A percentile compares a stretch with the other conserved stretches of the same genome.
phyloP scores from a whole-genome alignment of 371 early-diverging fungal species.

The Mucor circinelloides region DNA sequence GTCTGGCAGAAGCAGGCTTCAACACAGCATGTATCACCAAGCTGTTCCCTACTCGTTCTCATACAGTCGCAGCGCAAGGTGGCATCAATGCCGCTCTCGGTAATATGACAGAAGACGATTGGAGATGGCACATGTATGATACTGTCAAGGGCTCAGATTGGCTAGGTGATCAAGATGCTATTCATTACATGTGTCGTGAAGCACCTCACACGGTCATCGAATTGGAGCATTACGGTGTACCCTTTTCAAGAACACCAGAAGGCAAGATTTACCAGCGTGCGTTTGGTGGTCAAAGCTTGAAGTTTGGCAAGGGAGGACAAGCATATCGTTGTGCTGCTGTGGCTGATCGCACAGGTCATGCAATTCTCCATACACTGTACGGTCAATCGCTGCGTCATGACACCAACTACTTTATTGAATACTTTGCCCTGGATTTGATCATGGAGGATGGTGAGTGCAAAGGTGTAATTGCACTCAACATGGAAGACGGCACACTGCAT shows the following conservation, averaged over 20 bases:
- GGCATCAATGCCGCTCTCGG: conserved; percentile 99
- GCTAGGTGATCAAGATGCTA: conserved; percentile 98
- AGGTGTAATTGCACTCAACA: conserved; percentile 93
- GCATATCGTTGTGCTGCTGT: conserved; percentile 98
- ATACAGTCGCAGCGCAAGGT: conserved; percentile 99
- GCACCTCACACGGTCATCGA: conserved; percentile 95
- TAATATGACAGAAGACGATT: conserved; percentile 98
- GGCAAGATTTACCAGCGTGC: conserved; percentile 98
- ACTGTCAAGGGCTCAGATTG: conserved; percentile 98
- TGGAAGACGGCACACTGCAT: conserved; percentile 97
- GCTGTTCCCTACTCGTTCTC: conserved; percentile 98
- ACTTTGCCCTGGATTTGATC: conserved; percentile 97
- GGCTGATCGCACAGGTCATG: conserved; percentile 98
- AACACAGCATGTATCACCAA: conserved; percentile 99
- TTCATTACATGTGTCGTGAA: conserved; percentile 98
- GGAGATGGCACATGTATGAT: conserved; percentile 99
- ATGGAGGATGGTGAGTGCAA: conserved; percentile 98
- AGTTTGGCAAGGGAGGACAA: conserved; percentile 95
- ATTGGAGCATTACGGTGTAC: conserved; percentile 97
- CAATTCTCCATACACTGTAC: conserved; percentile 95
- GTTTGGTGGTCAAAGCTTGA: conserved; percentile 95
- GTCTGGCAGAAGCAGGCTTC: conserved; percentile 95
- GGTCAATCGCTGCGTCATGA: conserved; percentile 95
- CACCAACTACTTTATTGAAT: conserved; percentile 97
- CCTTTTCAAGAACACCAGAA: conserved; percentile 96